Base-by-base conservation (phyloP, 2,329 filamentous ascomycete genomes). In the Colletotrichum trifolii region DNA sequence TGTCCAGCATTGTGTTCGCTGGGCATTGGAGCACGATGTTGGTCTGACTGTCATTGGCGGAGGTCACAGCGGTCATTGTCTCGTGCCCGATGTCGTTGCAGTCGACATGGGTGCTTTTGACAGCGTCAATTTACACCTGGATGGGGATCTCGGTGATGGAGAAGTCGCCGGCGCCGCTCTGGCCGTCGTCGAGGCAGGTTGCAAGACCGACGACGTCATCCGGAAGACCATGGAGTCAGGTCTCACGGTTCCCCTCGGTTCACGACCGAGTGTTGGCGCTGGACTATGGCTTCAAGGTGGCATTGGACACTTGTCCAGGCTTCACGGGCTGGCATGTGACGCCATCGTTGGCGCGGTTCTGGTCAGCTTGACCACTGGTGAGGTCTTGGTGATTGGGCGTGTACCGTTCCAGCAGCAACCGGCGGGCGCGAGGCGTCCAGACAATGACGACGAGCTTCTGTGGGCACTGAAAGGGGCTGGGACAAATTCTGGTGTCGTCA, bases 201-300 rank as follows among this genome's bases (percentile, higher is more conserved):
- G 85, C 72, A 88, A 78, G 48, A 81, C 82, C 0, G 84, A 79
- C 1, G 82, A 87, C 53, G 84, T 90, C 64, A 69, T 89, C 68
- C 68, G 71, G 17, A 76, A 79, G 55, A 70, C 83, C 42, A 82
- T 83, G 78, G 74, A 62, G 2, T 76, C 68, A 0, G 84, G 82
- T 2, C 1, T 89, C 57, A 85, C 83, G 60, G 82, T 90, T 2
- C 87, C 88, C 0, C 72, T 90, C 3, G 88, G 88, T 2, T 72
- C 85, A 34, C 85, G 88, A 6, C 88, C 88, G 67, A 89, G 87
- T 68, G 86, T 90, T 34, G 88, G 88, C 3, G 82, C 85, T 0
- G 88, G 88, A 0, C 69, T 87, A 12, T 90, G 86, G 86, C 77
- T 91, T 50, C 87, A 90, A 77, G 88, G 88, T 45, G 87, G 88